Evolutionary conservation across 495 filamentous ascomycete species (phyloP), one percentile per base, ranked within the genome.

Genomic region (Aspergillus kassunensis): DNA sequence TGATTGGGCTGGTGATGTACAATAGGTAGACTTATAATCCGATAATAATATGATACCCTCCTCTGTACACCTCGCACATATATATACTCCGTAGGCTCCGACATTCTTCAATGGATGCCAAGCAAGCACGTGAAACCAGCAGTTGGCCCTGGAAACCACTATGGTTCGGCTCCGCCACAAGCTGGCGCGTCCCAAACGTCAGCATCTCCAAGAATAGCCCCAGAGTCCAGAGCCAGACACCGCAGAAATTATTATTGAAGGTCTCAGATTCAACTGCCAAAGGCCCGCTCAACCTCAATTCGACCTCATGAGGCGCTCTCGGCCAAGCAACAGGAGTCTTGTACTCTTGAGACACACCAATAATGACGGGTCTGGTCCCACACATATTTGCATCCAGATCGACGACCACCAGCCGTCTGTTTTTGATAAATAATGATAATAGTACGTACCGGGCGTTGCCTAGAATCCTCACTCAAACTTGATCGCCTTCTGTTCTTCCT

Each of bases 121-220:
- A 49, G 45, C 12, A 39, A 30, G 6, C 45, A 49, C 43, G 43
- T 45, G 43, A 34, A 13, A 16, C 29, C 24, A 44, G 16, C n/a
- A n/a, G n/a, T n/a, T 20, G 13, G 30, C 30, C 45, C 19, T 7
- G 23, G 45, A 27, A 49, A 49, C 44, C 12, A 29, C 40, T 27
- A 4, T 27, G 24, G 21, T 45, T 53, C 46, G 43, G 42, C 51
- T 53, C 51, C 33, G 51, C 51, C 51, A 53, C 42, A 23, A 15
- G 41, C 50, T 46, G 51, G 51, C 51, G 51, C 34, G 51, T 53
- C 49, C 49, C 30, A 53, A 35, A 46, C 51, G 51, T 46, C 42
- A 53, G 42, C 21, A 40, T 35, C 39, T 39, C 48, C 40, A 53
- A 53, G 51, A 53, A 53, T 53, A 53, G 51, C 42, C n/a, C 33